Evolutionary conservation across 2,329 filamentous ascomycete genomes (phyloP).

Genomic region (Fusarium sp.): DNA sequence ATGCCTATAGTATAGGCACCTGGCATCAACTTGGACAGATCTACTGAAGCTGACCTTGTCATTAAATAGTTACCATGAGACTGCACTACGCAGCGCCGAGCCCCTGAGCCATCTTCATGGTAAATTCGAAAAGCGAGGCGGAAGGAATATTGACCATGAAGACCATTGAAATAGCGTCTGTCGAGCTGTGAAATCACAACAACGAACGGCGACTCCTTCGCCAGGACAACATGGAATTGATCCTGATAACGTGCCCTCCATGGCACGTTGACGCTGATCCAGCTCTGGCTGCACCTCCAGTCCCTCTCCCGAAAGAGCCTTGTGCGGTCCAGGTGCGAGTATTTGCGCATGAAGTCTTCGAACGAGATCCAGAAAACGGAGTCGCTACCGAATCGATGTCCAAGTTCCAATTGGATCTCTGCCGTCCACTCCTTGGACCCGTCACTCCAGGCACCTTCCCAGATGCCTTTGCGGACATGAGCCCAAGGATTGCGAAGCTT

Average conservation of each 20-base stretch:
- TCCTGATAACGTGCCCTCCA: constrained; percentile 73
- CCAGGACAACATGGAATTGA: constrained; percentile 70
- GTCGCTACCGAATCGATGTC: constrained; percentile 71
- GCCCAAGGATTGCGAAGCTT: constrained; percentile 74
- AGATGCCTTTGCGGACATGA: constrained; percentile 67
- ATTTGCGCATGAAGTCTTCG: constrained; percentile 72
- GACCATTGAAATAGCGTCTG: constrained; percentile 71
- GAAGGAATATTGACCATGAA: constrained; percentile 51
- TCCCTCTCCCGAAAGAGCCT: constrained; percentile 69
- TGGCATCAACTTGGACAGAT: too few species aligned
- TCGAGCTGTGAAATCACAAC: constrained; percentile 73
- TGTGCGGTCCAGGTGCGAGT: constrained; percentile 71
- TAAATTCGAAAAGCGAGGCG: too few species aligned
- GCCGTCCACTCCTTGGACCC: constrained; percentile 73
- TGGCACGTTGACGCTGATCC: constrained; percentile 72
- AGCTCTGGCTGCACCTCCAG: constrained; percentile 70
- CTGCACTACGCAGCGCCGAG: too few species aligned
- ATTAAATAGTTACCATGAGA: too few species aligned
- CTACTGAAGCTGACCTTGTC: too few species aligned
- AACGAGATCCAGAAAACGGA: constrained; percentile 75
- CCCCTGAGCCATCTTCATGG: too few species aligned
- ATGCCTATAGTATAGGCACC: too few species aligned
- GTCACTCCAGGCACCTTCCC: constrained; percentile 72
- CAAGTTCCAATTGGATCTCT: constrained; percentile 68
- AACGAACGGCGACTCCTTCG: constrained; percentile 69